Evolutionary conservation across 176 grass and related monocot species (phyloP).

Genomic region (Phoenix dactylifera): DNA sequence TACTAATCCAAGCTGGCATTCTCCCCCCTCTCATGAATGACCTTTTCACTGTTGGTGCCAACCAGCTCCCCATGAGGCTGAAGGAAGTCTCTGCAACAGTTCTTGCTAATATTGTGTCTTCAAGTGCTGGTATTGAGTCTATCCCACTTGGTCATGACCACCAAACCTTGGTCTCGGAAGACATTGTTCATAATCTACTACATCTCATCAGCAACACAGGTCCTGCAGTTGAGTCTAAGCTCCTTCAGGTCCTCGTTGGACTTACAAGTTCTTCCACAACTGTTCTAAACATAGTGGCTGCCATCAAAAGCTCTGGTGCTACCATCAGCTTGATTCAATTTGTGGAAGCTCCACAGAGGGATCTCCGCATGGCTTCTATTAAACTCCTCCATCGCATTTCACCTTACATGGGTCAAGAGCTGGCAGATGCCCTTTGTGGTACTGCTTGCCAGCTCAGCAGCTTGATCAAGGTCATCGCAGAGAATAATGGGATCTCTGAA

Average conservation of each 20-base stretch:
- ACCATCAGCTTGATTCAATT: slow-evolving; percentile 91
- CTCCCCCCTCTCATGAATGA: slow-evolving; percentile 83
- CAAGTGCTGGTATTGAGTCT: slow-evolving; percentile 59
- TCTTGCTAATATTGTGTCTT: slow-evolving; percentile 82
- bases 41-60: slow-evolving; percentile 72
- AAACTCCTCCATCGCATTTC: slow-evolving; percentile 82
- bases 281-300: slow-evolving; percentile 67
- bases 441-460: slow-evolving; percentile 75
- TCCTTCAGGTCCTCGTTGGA: slow-evolving; percentile 93
- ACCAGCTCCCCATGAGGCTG: slow-evolving; percentile 87
- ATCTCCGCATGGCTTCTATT: slow-evolving; percentile 79
- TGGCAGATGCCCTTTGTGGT: slow-evolving; percentile 71
- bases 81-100: slow-evolving; percentile 90
- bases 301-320: slow-evolving; percentile 92
- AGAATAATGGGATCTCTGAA: slow-evolving; percentile 80
- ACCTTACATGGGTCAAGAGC: slow-evolving; percentile 73
- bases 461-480: slow-evolving; percentile 67
- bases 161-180: slow-evolving; percentile 83
- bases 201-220: slow-evolving; percentile 99
- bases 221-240: slow-evolving; percentile 95
- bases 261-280: slow-evolving; percentile 67
- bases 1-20: slow-evolving; percentile 85
- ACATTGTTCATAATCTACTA: slow-evolving; percentile 94
- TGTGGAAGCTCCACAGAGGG: slow-evolving; percentile 93
- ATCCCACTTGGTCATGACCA: slow-evolving; percentile 57